Evolutionary conservation across 1,139 yeast genomes (phyloP).

Genomic region (Lodderomyces pseudojiufengensis): DNA sequence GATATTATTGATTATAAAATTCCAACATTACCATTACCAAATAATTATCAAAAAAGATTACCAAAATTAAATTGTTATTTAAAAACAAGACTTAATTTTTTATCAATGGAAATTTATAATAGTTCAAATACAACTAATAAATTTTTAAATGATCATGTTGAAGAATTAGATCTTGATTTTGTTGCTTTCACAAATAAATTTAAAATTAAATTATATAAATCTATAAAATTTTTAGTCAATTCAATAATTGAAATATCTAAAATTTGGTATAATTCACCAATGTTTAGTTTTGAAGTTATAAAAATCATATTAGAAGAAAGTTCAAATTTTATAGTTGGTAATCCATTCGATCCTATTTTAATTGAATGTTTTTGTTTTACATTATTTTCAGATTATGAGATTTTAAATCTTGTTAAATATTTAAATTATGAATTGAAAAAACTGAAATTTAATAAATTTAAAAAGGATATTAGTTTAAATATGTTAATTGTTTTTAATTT

Average conservation of each 20-base stretch:
- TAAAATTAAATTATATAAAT: neutral
- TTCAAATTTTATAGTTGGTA: slow-evolving; percentile 4
- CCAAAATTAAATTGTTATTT: slow-evolving; percentile 1
- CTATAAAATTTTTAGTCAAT: neutral
- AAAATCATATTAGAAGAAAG: slow-evolving; percentile 2
- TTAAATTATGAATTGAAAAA: slow-evolving; percentile 1
- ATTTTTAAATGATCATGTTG: slow-evolving; percentile 1
- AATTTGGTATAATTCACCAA: slow-evolving; percentile 1
- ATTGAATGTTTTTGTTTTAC: slow-evolving; percentile 3
- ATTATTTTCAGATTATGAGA: slow-evolving; percentile 5
- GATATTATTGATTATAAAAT: no score
- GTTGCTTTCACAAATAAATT: slow-evolving; percentile 1
- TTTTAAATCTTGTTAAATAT: slow-evolving; percentile 3
- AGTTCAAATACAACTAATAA: neutral
- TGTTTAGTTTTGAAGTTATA: slow-evolving; percentile 3
- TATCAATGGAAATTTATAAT: slow-evolving; percentile 1
- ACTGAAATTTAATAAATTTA: slow-evolving; percentile 2
- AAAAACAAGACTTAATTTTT: slow-evolving; percentile 2
- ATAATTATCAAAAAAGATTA: neutral
- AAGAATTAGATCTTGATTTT: neutral
- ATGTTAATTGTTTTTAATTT: slow-evolving; percentile 4
- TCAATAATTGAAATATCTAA: slow-evolving; percentile 1
- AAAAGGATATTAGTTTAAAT: slow-evolving; percentile 4
- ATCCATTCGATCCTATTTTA: slow-evolving; percentile 2
- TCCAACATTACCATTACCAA: no score